These are phyloP conservation scores for Phytomonas sp. DNA, from an alignment of 208 protist species.

Conservation along the genomic window DNA sequence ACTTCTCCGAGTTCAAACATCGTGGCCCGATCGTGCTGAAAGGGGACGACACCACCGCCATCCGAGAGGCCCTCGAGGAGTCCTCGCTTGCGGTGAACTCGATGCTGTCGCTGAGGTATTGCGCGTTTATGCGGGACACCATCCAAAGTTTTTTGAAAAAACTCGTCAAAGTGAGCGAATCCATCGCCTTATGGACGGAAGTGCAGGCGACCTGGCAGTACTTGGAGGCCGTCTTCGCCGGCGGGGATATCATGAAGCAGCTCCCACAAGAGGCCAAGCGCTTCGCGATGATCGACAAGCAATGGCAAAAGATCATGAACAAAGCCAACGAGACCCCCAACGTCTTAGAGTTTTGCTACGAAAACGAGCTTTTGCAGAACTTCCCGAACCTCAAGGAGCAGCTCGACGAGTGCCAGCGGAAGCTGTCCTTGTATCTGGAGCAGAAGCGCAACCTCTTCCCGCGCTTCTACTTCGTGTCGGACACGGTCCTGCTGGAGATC, in stretches of 20 bases:
- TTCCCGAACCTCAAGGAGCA: slow-evolving; percentile 93
- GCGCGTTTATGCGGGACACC: slow-evolving; percentile 89
- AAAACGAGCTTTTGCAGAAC: slow-evolving; percentile 93
- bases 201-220: slow-evolving; percentile 96
- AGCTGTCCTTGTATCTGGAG: slow-evolving; percentile 96
- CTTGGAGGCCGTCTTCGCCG: slow-evolving; percentile 95
- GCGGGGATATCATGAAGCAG: slow-evolving; percentile 95
- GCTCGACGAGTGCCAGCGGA: slow-evolving; percentile 96
- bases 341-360: slow-evolving; percentile 93
- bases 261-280: slow-evolving; percentile 95
- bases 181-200: slow-evolving; percentile 87
- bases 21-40: slow-evolving; percentile 91
- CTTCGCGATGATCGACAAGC: slow-evolving; percentile 95
- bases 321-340: slow-evolving; percentile 93
- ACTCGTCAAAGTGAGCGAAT: slow-evolving; percentile 89
- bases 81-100: slow-evolving; percentile 91
- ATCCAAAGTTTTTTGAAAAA: slow-evolving; percentile 89
- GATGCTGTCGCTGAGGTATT: slow-evolving; percentile 91
- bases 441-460: slow-evolving; percentile 96
- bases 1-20: slow-evolving; percentile 93
- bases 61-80: slow-evolving; percentile 92
- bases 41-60: slow-evolving; percentile 80
- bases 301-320: slow-evolving; percentile 95
- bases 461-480: slow-evolving; percentile 98
- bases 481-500: slow-evolving; percentile 96